Evolutionary conservation across 768 basidiomycete species (phyloP), one percentile per base, ranked within the genome.

Genomic region (Leccinellum rugosiceps): DNA sequence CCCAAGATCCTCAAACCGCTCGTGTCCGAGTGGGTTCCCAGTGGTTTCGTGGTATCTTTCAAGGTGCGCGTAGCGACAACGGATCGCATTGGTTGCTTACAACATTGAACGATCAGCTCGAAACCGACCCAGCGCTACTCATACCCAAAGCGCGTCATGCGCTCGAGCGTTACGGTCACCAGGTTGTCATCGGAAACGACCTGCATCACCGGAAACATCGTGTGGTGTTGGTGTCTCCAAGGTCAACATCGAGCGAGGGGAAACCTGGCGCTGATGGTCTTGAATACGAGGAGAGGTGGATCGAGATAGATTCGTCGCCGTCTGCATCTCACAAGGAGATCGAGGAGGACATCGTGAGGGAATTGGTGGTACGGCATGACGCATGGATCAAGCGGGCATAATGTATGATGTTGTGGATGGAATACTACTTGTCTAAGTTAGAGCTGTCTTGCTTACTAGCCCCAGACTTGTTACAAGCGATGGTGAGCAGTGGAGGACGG

Each of bases 121-220:
- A 99, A 78, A 99, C 97, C 6, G 96, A 99, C 64, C 78, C 76
- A 21, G 47, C 75, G 1, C 77, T 99, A 11, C 80, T 99, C 21
- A 81, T 98, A 57, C 96, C 97, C 30, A 99, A 99, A 77, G 88
- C 95, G 0, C 82, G 86, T 15, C 82, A 80, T 9, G 92, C 97
- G 2, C 82, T 98, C 32, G 87, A 93, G 58, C 84, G 95, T 25
- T 99, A 98, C 72, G 94, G 95, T 1, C 97, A 98, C 70, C 95
- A 98, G 69, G 86, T 97, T 28, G 97, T 99, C 53, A 92, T 99
- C 59, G 97, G 93, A 19, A 99, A 99, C 72, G 89, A 94, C 59
- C 84, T 99, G n/a, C 83, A 94, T 67, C 82, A 83, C 35, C 84
- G 97, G 52, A 99, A 99, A 72, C 82, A 82, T 60, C 90, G 94